Evolutionary conservation across 2,329 filamentous ascomycete species (phyloP), one percentile per base, ranked within the genome.

Genomic region (Fusarium ramigenum): DNA sequence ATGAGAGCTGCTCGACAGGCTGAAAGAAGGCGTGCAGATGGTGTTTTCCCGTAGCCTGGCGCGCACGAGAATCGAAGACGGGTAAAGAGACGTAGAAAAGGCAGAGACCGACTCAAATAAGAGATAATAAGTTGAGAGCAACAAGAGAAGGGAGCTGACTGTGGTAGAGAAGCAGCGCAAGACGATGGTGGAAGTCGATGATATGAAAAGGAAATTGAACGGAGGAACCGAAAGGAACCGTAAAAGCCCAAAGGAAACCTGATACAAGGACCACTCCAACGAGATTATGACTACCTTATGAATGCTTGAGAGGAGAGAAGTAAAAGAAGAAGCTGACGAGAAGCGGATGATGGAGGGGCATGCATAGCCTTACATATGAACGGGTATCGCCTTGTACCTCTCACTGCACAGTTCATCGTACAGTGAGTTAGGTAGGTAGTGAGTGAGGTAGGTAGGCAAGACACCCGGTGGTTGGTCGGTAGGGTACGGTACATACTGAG

Each of bases 181-280:
- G 25, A 60, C 39, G 52, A 42, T 23, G 37, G 49, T n/a, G 34
- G 61, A 25, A 39, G 47, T 28, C 25, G 39, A 28, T 25, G 34
- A 50, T 34, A 40, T n/a, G 44, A 53, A 54, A 71, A 60, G 39
- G 42, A 66, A 71, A 63, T 63, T 40, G 61, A 69, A 72, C 60
- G 63, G 52, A 66, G 49, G 59, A 62, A 30, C 63, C 46, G 44
- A 68, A 50, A 71, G 44, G 50, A 59, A 62, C 59, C 60, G 63
- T 58, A 65, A 70, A 61, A 71, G 59, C 54, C 62, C 43, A 50
- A 74, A 64, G 63, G 59, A 72, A 73, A 72, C 42, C 28, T 52
- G 53, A 64, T 69, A 44, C 67, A 64, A 74, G 46, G 58, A 73
- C 59, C 52, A 36, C 63, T 60, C 60, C 62, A 60, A 62, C 57